Evolutionary conservation across 345 rosid species (phyloP).

Genomic region (Corymbia maculata): DNA sequence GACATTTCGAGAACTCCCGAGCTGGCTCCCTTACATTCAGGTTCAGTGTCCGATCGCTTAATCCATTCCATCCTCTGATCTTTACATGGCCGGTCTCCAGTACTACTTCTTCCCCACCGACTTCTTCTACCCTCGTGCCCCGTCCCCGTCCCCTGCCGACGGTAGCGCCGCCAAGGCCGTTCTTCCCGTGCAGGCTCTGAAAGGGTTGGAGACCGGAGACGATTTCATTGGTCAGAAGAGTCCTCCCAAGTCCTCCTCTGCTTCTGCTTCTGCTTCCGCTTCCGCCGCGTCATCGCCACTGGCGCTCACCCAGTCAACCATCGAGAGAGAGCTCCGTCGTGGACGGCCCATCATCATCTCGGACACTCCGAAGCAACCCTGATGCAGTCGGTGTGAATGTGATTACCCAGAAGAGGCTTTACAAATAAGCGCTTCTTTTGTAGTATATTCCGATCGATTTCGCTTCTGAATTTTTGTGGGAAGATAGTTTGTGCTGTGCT

Average conservation of each 20-base stretch:
- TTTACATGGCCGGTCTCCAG: conserved; percentile 12
- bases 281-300: neutral
- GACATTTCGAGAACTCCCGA: neutral
- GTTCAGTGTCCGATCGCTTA: neutral
- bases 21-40: neutral
- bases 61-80: neutral
- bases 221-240: neutral
- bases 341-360: neutral
- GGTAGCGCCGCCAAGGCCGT: neutral
- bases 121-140: conserved; percentile 8
- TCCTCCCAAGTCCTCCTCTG: neutral
- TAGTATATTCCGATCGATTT: neutral
- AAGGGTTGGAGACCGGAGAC: neutral
- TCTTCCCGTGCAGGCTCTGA: neutral
- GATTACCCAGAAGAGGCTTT: neutral
- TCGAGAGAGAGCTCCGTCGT: neutral
- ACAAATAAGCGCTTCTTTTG: neutral
- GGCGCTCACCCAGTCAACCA: neutral
- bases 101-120: conserved; percentile 15
- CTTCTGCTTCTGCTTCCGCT: neutral
- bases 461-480: neutral
- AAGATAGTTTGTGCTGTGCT: neutral
- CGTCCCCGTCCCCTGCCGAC: neutral
- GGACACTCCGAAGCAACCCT: neutral
- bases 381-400: neutral